Base-by-base conservation (phyloP, 2,329 filamentous ascomycete genomes). In the Zalaria sp. region DNA sequence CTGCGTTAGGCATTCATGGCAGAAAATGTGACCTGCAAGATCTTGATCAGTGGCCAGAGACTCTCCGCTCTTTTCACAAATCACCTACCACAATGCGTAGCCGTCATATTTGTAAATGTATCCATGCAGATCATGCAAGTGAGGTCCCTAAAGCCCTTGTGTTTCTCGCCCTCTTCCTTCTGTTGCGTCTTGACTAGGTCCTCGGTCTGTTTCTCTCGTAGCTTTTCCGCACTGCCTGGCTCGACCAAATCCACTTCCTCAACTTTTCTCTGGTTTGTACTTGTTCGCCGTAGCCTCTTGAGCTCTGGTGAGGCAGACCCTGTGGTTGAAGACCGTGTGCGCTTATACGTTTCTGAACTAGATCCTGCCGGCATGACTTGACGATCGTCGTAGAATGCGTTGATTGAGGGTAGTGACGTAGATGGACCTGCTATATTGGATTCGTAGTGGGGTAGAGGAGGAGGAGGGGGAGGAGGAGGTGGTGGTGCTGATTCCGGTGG, bases 121-220 rank as follows among this genome's bases (percentile, higher is more conserved):
- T 79, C 76, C 71, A 80, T 72, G 57, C 76, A 80, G 25, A 80
- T 73, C 36, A 77, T 75, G 53, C 76, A 80, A 63, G 72, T 53
- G 70, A 69, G 4, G 57, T 67, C 25, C 60, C 69, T 48, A 71
- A 62, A 42, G 7, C 39, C 40, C 25, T 40, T 43, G 10, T 40
- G 32, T 11, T 54, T 48, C 29, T 56, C 54, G 6, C 52, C 52
- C 5, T 57, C 42, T 35, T 54, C 46, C 27, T 62, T 52, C 47
- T 72, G 62, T 36, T 42, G 18, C 18, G 18, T 42, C 42, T 66
- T 65, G 32, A 73, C 58, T 0, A 70, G 67, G 45, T 73, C 69
- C 42, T 68, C 62, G 4, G 64, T 62, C 52, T 75, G 71, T 51
- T 72, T 75, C 37, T 71, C 63, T 9, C 73, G 54, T 0, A 65